Evolutionary conservation across 140 eudicot species (phyloP), one percentile per base, ranked within the genome.

Genomic region (Anethum foeniculum): DNA sequence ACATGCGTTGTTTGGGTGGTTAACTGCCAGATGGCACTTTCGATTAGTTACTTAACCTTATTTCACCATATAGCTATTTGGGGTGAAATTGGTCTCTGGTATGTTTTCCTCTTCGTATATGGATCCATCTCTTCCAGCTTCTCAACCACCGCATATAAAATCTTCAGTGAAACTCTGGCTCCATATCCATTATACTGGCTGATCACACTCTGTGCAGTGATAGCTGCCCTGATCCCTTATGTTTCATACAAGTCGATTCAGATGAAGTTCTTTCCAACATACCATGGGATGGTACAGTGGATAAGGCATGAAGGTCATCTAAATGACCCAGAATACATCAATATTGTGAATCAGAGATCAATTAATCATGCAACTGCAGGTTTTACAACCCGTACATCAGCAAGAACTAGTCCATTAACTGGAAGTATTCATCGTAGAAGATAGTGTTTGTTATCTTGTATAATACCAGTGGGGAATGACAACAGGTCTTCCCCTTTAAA

Each of bases 251-350:
- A 87, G 16, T 82, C 97, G 5, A 79, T 95, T 44, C 96, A 87
- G 74, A 90, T 89, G 91, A 74, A 94, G 49, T 92, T 92, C 88
- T 95, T 92, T 90, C 99, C 99, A 1, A 86, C 90, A 88, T 94
- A 92, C 84, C 99, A 94, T 76, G 94, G 97, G 13, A 92, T 90
- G 96, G 86, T 94, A 25, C 97, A 94, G 72, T 92, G 96, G 97
- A 85, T 94, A 28, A 88, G 98, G 86, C 79, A 88, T 43, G 96
- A 92, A 85, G 98, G 97, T 12, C 49, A 81, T 21, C 32, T 86
- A 0, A 90, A 92, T 12, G 97, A 94, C 58, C 90, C 96, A 0
- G 98, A 92, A 21, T 94, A 75, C 65, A 87, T 89, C 80, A 77
- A 84, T 68, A 77, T 88, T 88, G 97, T 94, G 51, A 82, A 96